Conservation (phyloP, 2,329 filamentous ascomycete genomes). For the Cordyceps farinosa region DNA sequence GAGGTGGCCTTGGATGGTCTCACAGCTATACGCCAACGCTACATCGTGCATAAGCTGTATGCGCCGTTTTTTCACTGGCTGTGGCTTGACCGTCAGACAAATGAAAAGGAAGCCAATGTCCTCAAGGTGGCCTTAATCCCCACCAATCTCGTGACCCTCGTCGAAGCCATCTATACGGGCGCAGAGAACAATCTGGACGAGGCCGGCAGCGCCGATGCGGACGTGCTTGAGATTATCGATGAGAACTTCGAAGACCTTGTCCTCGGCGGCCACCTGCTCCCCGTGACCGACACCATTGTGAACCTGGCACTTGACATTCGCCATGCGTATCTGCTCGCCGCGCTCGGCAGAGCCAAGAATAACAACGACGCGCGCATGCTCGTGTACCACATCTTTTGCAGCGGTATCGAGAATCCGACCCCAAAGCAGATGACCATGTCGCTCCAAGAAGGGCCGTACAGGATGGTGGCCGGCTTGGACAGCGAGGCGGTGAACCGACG, state of each 20-base stretch:
- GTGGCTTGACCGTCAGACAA: neutral
- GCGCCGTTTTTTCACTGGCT: neutral
- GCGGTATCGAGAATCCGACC: neutral
- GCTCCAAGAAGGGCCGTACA: neutral
- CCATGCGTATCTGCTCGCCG: neutral
- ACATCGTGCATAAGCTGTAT: neutral
- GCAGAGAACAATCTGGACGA: neutral
- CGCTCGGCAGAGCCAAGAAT: neutral
- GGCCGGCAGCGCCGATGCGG: neutral
- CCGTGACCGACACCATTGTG: neutral
- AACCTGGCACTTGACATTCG: conserved; percentile 2
- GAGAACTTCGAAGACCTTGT: neutral
- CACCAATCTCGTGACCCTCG: neutral
- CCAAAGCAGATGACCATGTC: neutral
- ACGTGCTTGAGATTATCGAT: neutral
- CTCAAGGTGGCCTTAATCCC: neutral
- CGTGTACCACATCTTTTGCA: neutral
- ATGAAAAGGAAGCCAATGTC: neutral
- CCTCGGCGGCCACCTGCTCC: neutral
- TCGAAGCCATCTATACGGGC: neutral
- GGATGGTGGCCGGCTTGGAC: neutral
- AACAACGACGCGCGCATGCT: neutral
- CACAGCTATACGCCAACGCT: neutral
- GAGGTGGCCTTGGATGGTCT: neutral
- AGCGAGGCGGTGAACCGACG: neutral